Conservation (phyloP, 129 eudicot genomes). For the Apium graveolens region DNA sequence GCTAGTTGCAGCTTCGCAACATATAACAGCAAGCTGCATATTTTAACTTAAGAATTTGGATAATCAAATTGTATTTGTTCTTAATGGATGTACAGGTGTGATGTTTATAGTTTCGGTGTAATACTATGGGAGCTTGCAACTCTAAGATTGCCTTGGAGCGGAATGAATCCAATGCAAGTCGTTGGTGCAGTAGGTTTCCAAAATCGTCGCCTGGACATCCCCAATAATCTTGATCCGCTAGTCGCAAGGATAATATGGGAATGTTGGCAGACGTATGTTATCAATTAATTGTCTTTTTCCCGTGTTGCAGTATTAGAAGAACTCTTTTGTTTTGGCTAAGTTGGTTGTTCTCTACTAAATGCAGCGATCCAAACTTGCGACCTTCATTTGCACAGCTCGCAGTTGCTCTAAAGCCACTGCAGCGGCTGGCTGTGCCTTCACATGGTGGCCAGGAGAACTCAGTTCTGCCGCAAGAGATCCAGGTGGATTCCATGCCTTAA, state of each 20-base stretch:
- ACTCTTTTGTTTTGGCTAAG: background rate
- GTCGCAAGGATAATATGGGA: conserved; percentile 90
- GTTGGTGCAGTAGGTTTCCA: conserved; percentile 99
- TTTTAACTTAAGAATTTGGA: too few relatives aligned
- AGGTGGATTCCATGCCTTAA: conserved; percentile 40
- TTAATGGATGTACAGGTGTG: conserved; percentile 56
- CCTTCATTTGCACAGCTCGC: conserved; percentile 91
- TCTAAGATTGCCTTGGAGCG: conserved; percentile 89
- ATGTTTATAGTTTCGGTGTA: conserved; percentile 93
- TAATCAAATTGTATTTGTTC: background rate
- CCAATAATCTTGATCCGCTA: conserved; percentile 81
- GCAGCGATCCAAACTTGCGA: conserved; percentile 87
- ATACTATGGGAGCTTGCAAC: conserved; percentile 98
- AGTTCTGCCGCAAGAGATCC: conserved; percentile 25
- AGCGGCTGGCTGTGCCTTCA: conserved; percentile 48
- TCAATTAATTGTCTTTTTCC: background rate
- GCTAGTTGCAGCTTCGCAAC: background rate
- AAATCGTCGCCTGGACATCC: conserved; percentile 88
- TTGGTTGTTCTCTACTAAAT: background rate
- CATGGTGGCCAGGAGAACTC: conserved; percentile 34
- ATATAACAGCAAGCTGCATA: background rate
- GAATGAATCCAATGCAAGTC: conserved; percentile 99
- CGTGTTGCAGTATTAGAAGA: background rate
- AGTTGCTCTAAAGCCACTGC: conserved; percentile 83
- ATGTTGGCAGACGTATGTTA: conserved; percentile 95